Percentiles rank a stretch among this genome's conserved stretches.
phyloP scores from a whole-genome alignment of 1,284 basidiomycete genomes.

The Caloboletus inedulis region DNA sequence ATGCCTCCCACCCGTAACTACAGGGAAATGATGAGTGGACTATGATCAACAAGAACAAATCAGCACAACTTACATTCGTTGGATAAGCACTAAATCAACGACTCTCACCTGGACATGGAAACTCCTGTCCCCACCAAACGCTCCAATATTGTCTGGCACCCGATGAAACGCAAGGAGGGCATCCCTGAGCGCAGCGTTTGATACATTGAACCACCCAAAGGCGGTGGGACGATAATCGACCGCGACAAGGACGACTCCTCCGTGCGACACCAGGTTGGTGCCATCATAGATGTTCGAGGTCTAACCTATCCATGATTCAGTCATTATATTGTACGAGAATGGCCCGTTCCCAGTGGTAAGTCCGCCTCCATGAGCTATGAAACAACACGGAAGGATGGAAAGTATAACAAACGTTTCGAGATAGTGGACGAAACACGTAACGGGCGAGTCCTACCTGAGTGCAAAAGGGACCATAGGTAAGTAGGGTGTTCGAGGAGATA shows the following conservation, averaged over 20 bases:
- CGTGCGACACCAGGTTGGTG: constrained; percentile 22
- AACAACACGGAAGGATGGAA: neutral
- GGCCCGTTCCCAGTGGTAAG: constrained; percentile 14
- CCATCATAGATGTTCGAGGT: constrained; percentile 20
- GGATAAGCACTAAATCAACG: neutral
- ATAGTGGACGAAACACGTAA: too few relatives aligned
- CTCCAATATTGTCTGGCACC: constrained; percentile 32
- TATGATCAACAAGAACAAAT: too few relatives aligned
- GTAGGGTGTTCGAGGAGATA: constrained; percentile 4
- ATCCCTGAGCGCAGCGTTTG: constrained; percentile 23
- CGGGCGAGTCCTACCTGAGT: constrained; percentile 8
- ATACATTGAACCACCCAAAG: constrained; percentile 26
- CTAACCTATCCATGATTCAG: constrained; percentile 16
- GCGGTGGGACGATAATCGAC: constrained; percentile 34
- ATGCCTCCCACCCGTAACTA: too few relatives aligned
- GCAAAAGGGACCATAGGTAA: constrained; percentile 14
- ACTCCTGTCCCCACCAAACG: constrained; percentile 11
- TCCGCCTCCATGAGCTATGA: constrained; percentile 18
- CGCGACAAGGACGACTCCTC: constrained; percentile 34
- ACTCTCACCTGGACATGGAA: neutral
- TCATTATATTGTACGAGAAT: constrained; percentile 20
- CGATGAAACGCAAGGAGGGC: constrained; percentile 23
- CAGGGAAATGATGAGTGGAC: too few relatives aligned
- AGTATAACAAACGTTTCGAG: neutral
- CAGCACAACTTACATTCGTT: too few relatives aligned